Evolutionary conservation across 768 basidiomycete species (phyloP).

Genomic region (Mycena indigotica): DNA sequence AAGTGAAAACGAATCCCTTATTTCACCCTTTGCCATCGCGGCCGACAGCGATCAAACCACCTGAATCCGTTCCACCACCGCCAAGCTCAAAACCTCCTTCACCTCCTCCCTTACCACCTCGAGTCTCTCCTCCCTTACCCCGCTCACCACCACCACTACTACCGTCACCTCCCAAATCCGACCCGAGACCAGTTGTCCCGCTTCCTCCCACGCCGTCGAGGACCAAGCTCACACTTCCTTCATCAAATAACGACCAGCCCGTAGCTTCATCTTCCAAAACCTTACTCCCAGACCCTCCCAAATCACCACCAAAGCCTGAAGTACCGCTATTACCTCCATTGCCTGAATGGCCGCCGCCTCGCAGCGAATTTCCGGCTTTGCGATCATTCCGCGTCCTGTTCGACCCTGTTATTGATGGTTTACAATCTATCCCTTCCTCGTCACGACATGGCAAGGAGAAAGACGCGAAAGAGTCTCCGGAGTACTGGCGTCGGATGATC

Average conservation of each 20-base stretch:
- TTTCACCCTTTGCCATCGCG: slow-evolving; percentile 16
- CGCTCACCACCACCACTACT: slow-evolving; percentile 27
- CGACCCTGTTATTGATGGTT: slow-evolving; percentile 58
- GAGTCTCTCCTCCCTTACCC: slow-evolving; percentile 28
- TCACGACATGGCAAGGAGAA: slow-evolving; percentile 24
- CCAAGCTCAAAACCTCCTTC: slow-evolving; percentile 27
- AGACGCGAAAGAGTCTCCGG: slow-evolving; percentile 10
- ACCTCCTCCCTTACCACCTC: slow-evolving; percentile 32
- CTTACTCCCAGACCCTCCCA: slow-evolving; percentile 26
- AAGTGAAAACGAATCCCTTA: neutral
- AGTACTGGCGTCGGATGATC: slow-evolving; percentile 41
- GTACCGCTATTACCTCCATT: slow-evolving; percentile 38
- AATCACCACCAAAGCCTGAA: slow-evolving; percentile 33
- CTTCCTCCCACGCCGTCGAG: slow-evolving; percentile 16
- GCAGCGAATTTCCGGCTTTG: slow-evolving; percentile 46
- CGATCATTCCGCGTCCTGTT: slow-evolving; percentile 63
- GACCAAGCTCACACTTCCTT: slow-evolving; percentile 6
- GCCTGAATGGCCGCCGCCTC: slow-evolving; percentile 64
- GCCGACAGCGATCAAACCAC: slow-evolving; percentile 6
- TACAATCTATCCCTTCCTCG: slow-evolving; percentile 27
- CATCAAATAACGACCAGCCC: too few species aligned
- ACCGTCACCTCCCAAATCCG: too few species aligned
- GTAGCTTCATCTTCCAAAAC: slow-evolving; percentile 15
- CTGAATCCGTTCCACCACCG: slow-evolving; percentile 15
- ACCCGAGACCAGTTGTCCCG: too few species aligned